These are phyloP conservation scores for Tylopilus vinaceipallidus DNA, from an alignment of 768 basidiomycete genomes.

Conservation along the genomic window DNA sequence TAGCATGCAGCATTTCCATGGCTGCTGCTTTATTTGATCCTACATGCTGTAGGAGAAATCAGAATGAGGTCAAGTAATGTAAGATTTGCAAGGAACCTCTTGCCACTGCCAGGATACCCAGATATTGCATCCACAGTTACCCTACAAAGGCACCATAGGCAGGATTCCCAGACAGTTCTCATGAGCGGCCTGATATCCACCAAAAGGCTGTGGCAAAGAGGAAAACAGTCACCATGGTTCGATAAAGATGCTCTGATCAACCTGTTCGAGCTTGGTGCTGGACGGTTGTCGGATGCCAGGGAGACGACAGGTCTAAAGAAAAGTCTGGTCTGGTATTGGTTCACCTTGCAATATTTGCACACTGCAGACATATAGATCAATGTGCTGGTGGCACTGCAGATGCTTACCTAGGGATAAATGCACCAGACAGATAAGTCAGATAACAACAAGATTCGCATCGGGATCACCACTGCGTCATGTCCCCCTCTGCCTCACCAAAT, in stretches of 20 bases:
- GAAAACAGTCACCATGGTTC: constrained; percentile 3
- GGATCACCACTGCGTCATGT: too few species aligned
- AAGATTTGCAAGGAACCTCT: constrained; percentile 1
- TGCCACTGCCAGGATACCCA: constrained; percentile 2
- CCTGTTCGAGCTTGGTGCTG: constrained; percentile 3
- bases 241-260: constrained; percentile 3
- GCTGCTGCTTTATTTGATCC: neutral
- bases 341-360: constrained; percentile 5
- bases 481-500: too few species aligned
- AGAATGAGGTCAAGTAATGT: constrained; percentile 3
- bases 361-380: too few species aligned
- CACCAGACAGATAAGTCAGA: too few species aligned
- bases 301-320: constrained; percentile 2
- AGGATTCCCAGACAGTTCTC: constrained; percentile 1
- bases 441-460: too few species aligned
- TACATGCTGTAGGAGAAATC: neutral
- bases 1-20: neutral
- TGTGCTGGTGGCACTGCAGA: too few species aligned
- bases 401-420: too few species aligned
- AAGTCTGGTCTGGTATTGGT: constrained; percentile 5
- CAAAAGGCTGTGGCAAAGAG: constrained; percentile 16
- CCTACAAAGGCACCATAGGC: too few species aligned
- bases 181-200: constrained; percentile 1
- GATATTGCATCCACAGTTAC: too few species aligned
- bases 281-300: neutral